Base-by-base conservation (phyloP, 192 early-diverging fungal species). In the Entomortierella lignicola region DNA sequence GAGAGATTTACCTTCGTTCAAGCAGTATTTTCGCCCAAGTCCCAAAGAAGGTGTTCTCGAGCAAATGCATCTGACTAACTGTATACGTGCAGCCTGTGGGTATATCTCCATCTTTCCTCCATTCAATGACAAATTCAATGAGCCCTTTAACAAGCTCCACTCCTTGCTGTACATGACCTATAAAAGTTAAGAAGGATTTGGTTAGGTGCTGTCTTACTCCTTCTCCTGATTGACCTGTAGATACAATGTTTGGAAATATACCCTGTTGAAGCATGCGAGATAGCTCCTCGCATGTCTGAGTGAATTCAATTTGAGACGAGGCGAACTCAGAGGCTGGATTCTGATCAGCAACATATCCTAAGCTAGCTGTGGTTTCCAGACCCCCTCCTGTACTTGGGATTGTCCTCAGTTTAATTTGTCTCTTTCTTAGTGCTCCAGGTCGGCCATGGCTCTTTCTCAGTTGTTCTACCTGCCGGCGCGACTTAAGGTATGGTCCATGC, bases 401-500 rank as follows among this genome's bases (percentile, higher is more conserved):
- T 4, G 67, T 69, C n/a, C 63, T 65, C 23, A 66, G 21, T 21
- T 44, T 44, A 2, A 50, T 27, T 23, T 39, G 63, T 30, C 57
- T 47, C 29, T 79, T 79, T 23, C 68, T 53, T 18, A 64, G 25
- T 23, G 39, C 32, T 15, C 44, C 53, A 4, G 63, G 20, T 47
- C 62, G 67, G 51, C 30, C 32, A 4, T 66, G 64, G 17, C 30
- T 54, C 55, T 66, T 72, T 55, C 63, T 56, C 5, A 64, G 48
- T 21, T 65, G 71, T 6, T 60, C 71, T 2, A 53, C 32, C 5
- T 72, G 71, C 29, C 27, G 55, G 2, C 34, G 71, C 4, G 71
- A 59, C 52, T 72, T 64, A 31, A 60, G 66, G 30, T 69, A 79
- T 31, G 66, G 52, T 34, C 61, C 75, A 56, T 70, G 66, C 31